Evolutionary conservation across 2,329 filamentous ascomycete genomes (phyloP).

Genomic region (Neonectria faginata): DNA sequence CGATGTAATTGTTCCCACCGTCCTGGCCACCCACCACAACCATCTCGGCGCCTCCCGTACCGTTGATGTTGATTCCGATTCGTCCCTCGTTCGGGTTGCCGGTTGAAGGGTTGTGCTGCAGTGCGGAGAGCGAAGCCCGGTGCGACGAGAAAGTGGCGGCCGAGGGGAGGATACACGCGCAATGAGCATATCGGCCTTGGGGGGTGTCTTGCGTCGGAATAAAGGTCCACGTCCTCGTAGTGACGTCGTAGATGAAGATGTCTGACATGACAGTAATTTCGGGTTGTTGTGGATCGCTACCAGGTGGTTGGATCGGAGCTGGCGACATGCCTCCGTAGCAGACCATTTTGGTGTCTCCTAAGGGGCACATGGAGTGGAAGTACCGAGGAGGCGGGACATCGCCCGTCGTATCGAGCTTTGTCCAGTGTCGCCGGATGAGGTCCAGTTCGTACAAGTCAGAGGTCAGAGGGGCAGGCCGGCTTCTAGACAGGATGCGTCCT

Average conservation of each 20-base stretch:
- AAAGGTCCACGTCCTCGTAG: conserved; percentile 84
- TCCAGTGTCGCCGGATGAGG: conserved; percentile 91
- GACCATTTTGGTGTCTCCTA: conserved; percentile 95
- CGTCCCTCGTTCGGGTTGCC: conserved; percentile 88
- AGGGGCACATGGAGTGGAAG: conserved; percentile 94
- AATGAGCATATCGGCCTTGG: conserved; percentile 96
- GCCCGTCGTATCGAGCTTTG: conserved; percentile 84
- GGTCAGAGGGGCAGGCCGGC: conserved; percentile 82
- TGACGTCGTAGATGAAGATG: conserved; percentile 93
- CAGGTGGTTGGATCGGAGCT: conserved; percentile 63
- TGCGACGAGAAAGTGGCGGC: conserved; percentile 87
- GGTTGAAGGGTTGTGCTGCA: conserved; percentile 88
- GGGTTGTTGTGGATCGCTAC: conserved; percentile 70
- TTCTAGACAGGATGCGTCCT: conserved; percentile 86
- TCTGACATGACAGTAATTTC: conserved; percentile 98
- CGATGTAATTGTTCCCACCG: conserved; percentile 97
- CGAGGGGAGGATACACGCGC: conserved; percentile 90
- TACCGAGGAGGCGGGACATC: conserved; percentile 92
- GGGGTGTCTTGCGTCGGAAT: conserved; percentile 84
- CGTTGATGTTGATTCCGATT: conserved; percentile 89
- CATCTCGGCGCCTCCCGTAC: conserved; percentile 94
- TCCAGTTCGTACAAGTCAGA: conserved; percentile 95
- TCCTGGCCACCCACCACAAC: conserved; percentile 96
- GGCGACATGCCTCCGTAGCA: conserved; percentile 99
- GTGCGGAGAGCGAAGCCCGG: conserved; percentile 84